Percentiles rank a stretch among this genome's conserved stretches.
phyloP scores from a whole-genome alignment of 2,329 filamentous ascomycete species.

The Cladosporium sp. region DNA sequence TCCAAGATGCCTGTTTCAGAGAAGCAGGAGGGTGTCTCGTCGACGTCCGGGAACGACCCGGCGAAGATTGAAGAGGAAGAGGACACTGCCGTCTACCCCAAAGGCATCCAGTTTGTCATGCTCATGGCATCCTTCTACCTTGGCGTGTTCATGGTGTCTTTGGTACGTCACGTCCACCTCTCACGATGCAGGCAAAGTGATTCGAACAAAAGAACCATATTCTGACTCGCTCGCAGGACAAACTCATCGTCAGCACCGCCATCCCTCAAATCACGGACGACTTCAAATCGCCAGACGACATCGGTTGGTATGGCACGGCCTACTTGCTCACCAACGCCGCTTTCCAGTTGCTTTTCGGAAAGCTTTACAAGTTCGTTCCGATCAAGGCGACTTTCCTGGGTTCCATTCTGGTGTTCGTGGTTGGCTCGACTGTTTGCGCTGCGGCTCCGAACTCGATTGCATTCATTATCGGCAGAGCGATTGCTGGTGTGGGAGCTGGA shows the following conservation, averaged over 20 bases:
- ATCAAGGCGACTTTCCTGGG: conserved; percentile 48
- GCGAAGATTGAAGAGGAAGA: not conserved
- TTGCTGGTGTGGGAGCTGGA: conserved; percentile 53
- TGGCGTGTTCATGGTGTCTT: not conserved
- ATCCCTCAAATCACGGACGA: conserved; percentile 52
- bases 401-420: conserved; percentile 51
- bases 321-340: conserved; percentile 47
- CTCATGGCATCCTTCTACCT: not conserved
- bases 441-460: conserved; percentile 51
- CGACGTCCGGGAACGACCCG: not conserved
- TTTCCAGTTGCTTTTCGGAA: conserved; percentile 47
- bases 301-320: conserved; percentile 47
- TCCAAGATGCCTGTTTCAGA: not conserved
- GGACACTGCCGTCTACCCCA: not conserved
- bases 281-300: conserved; percentile 47
- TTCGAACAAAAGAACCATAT: conserved; percentile 33
- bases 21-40: not conserved
- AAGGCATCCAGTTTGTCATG: not conserved
- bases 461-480: conserved; percentile 53
- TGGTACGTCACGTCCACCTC: conserved; percentile 31
- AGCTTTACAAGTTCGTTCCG: conserved; percentile 49
- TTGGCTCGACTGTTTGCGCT: conserved; percentile 55
- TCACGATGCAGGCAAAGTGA: not conserved
- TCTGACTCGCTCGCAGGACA: not conserved
- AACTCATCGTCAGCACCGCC: conserved; percentile 47